A percentile compares a stretch with the other conserved stretches of the same genome.
Conservation (phyloP, 495 filamentous ascomycete species). For the Rhypophila decipiens region DNA sequence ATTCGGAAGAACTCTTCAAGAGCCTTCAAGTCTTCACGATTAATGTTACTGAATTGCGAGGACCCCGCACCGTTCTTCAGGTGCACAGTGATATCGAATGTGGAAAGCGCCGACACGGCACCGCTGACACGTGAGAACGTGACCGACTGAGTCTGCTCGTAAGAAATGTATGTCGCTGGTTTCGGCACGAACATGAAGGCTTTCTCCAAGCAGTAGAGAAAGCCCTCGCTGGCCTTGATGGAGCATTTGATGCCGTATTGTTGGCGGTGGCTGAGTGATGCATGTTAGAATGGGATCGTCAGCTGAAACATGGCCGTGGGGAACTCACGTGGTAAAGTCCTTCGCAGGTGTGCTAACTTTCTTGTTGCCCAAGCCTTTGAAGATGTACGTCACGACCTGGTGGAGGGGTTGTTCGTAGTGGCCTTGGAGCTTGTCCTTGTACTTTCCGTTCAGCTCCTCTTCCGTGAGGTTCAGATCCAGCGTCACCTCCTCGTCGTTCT, state of each 20-base stretch:
- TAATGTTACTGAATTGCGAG: constrained; percentile 98
- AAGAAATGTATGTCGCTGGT: constrained; percentile 90
- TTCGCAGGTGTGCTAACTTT: constrained; percentile 89
- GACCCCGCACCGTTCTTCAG: constrained; percentile 71
- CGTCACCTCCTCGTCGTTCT: constrained; percentile 93
- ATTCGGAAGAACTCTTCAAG: constrained; percentile 93
- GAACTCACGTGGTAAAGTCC: constrained; percentile 67
- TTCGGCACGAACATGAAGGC: constrained; percentile 99
- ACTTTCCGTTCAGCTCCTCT: constrained; percentile 71
- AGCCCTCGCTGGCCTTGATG: constrained; percentile 97
- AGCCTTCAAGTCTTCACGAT: constrained; percentile 93
- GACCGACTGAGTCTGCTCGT: constrained; percentile 81
- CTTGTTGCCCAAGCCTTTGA: constrained; percentile 88
- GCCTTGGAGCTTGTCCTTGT: constrained; percentile 77
- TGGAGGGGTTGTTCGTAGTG: constrained; percentile 91
- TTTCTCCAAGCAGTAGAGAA: constrained; percentile 94
- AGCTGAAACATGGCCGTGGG: neutral
- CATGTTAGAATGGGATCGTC: constrained; percentile 5
- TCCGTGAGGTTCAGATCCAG: constrained; percentile 98
- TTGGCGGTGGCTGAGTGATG: constrained; percentile 63
- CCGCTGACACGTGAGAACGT: constrained; percentile 95
- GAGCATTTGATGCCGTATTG: constrained; percentile 98
- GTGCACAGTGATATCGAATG: constrained; percentile 91
- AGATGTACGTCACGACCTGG: constrained; percentile 86
- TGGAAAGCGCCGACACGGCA: constrained; percentile 86